Conservation (phyloP, 2,329 filamentous ascomycete genomes). For the Fonsecaea erecta region DNA sequence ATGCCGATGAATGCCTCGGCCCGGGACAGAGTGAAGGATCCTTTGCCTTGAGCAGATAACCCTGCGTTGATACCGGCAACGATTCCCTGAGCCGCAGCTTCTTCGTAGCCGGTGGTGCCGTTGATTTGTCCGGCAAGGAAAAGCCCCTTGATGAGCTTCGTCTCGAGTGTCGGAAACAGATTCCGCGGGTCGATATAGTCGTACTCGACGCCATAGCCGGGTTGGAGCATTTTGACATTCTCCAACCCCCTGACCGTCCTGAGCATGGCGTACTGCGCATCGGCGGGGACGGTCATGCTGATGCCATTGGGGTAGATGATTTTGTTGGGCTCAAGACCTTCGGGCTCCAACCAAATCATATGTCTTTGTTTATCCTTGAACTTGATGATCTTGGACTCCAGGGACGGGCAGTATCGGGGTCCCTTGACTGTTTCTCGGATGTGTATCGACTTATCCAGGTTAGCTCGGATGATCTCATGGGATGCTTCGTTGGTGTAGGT, state of each 20-base stretch:
- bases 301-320: conserved; percentile 95
- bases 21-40: conserved; percentile 71
- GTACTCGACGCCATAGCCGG: conserved; percentile 97
- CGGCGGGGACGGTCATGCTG: conserved; percentile 92
- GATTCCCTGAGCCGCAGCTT: conserved; percentile 91
- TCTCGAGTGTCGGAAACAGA: conserved; percentile 86
- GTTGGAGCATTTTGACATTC: conserved; percentile 86
- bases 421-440: conserved; percentile 95
- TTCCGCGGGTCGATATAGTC: conserved; percentile 96
- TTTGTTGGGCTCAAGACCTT: conserved; percentile 82
- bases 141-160: conserved; percentile 84
- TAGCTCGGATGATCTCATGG: conserved; percentile 81
- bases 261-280: conserved; percentile 83
- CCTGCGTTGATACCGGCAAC: conserved; percentile 94
- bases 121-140: conserved; percentile 97
- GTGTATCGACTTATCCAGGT: conserved; percentile 94
- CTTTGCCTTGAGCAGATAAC: conserved; percentile 70
- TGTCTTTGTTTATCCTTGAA: conserved; percentile 81
- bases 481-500: conserved; percentile 84
- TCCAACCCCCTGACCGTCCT: conserved; percentile 87
- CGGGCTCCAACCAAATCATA: conserved; percentile 95
- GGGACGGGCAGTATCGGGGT: conserved; percentile 90
- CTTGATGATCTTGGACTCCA: conserved; percentile 91
- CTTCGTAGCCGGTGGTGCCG: conserved; percentile 96
- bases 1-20: conserved; percentile 96